Evolutionary conservation across 352 stramenopile genomes (phyloP).

Genomic region (Pythium grandisporangium): DNA sequence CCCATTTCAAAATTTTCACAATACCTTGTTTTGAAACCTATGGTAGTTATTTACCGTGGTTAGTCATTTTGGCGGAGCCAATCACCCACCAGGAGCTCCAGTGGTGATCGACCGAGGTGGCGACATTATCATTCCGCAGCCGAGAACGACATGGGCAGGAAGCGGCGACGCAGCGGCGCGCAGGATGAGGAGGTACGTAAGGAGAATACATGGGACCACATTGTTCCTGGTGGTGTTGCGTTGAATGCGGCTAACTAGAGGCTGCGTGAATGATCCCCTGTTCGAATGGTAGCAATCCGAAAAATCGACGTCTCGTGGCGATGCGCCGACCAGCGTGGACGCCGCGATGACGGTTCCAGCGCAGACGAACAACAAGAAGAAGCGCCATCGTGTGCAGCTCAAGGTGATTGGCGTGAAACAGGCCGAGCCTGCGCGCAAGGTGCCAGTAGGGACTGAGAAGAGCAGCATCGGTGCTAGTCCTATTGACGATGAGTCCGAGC

Average conservation of each 20-base stretch:
- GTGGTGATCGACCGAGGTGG: too few species aligned
- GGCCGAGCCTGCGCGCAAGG: neutral
- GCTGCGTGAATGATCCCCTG: too few species aligned
- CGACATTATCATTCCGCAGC: neutral
- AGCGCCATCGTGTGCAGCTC: slow-evolving; percentile 17
- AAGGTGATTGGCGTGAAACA: slow-evolving; percentile 12
- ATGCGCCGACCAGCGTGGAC: neutral
- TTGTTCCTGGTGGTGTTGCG: neutral
- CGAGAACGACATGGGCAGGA: slow-evolving; percentile 13
- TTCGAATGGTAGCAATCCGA: too few species aligned
- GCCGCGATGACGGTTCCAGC: neutral
- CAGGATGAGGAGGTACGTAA: slow-evolving; percentile 4
- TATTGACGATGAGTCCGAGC: neutral
- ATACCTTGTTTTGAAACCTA: too few species aligned
- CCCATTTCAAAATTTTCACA: too few species aligned
- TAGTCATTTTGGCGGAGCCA: too few species aligned
- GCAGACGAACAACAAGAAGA: slow-evolving; percentile 18
- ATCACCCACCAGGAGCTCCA: too few species aligned
- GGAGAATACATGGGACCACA: neutral
- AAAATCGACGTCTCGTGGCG: neutral
- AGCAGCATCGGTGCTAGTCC: neutral
- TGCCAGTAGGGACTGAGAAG: neutral
- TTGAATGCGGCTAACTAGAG: too few species aligned
- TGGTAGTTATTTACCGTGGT: too few species aligned
- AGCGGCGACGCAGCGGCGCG: slow-evolving; percentile 11